These are phyloP conservation scores for Omphalotus guepiniiformis DNA, from an alignment of 768 basidiomycete genomes.

Conservation along the genomic window DNA sequence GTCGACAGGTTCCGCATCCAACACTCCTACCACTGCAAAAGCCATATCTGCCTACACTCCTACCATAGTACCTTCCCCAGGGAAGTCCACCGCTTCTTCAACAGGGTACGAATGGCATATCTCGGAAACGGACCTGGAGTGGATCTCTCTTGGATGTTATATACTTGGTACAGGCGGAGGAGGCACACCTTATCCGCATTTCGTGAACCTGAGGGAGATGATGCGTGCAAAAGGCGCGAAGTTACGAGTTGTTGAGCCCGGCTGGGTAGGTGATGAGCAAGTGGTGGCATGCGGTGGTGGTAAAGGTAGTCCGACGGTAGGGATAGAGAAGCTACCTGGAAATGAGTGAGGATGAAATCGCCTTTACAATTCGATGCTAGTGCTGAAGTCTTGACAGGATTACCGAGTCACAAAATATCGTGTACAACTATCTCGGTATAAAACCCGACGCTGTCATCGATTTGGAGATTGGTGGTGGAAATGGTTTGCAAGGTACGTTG, in stretches of 20 bases:
- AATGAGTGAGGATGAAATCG: constrained; percentile 25
- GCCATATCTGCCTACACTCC: constrained; percentile 5
- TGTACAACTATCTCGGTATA: constrained; percentile 15
- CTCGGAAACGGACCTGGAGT: constrained; percentile 38
- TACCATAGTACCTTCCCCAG: constrained; percentile 1
- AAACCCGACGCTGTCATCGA: constrained; percentile 26
- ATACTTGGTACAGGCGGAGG: constrained; percentile 55
- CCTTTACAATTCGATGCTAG: background rate
- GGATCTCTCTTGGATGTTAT: constrained; percentile 52
- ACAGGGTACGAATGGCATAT: constrained; percentile 29
- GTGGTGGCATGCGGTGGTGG: constrained; percentile 35
- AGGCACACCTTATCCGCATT: constrained; percentile 44
- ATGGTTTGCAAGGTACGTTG: constrained; percentile 32
- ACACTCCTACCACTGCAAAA: background rate
- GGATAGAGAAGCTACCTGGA: constrained; percentile 31
- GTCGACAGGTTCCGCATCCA: background rate
- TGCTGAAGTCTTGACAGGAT: background rate
- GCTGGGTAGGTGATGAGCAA: constrained; percentile 33
- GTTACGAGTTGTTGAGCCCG: constrained; percentile 35
- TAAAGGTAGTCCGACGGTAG: constrained; percentile 34
- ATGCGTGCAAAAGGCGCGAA: constrained; percentile 35
- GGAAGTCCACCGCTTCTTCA: background rate
- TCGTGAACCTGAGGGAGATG: constrained; percentile 41
- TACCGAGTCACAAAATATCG: constrained; percentile 12
- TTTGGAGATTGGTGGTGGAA: constrained; percentile 34